A percentile compares a stretch with the other conserved stretches of the same genome.
Conservation (phyloP, 2,329 filamentous ascomycete species). For the Xylaria multiplex region DNA sequence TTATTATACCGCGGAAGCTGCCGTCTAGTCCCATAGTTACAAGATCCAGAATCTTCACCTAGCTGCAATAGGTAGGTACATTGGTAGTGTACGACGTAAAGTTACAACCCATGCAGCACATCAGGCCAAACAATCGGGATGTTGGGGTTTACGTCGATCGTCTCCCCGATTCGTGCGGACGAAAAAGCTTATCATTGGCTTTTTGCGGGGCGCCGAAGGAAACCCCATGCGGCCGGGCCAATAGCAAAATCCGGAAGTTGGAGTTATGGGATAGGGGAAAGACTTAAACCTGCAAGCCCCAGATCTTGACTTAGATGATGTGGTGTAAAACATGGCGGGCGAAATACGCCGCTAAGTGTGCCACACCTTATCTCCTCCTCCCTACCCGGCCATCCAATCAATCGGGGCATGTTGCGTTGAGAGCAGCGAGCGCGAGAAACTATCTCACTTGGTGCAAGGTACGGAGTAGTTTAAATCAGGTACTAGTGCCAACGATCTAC, state of each 20-base stretch:
- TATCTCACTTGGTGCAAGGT: too few relatives aligned
- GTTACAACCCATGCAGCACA: neutral
- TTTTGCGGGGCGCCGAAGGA: conserved; percentile 2
- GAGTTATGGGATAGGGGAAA: neutral
- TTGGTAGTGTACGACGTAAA: neutral
- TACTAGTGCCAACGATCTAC: too few relatives aligned
- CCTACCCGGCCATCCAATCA: conserved; percentile 42
- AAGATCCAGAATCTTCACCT: neutral
- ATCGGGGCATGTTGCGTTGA: conserved; percentile 37
- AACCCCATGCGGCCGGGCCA: conserved; percentile 19
- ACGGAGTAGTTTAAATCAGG: too few relatives aligned
- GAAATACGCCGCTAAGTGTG: neutral
- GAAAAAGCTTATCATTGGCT: conserved; percentile 33
- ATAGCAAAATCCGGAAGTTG: conserved; percentile 34
- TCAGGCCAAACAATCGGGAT: conserved; percentile 7
- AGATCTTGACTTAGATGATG: conserved; percentile 11
- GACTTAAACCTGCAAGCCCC: neutral
- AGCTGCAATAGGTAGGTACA: conserved; percentile 29
- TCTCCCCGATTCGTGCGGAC: conserved; percentile 22
- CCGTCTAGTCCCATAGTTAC: neutral
- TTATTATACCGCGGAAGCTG: neutral
- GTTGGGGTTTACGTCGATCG: neutral
- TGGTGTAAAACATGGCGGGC: neutral
- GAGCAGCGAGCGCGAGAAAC: neutral
- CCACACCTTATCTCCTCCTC: conserved; percentile 37